Evolutionary conservation across 2,329 filamentous ascomycete species (phyloP), one percentile per base, ranked within the genome.

Genomic region (Aspergillus transmontanensis): DNA sequence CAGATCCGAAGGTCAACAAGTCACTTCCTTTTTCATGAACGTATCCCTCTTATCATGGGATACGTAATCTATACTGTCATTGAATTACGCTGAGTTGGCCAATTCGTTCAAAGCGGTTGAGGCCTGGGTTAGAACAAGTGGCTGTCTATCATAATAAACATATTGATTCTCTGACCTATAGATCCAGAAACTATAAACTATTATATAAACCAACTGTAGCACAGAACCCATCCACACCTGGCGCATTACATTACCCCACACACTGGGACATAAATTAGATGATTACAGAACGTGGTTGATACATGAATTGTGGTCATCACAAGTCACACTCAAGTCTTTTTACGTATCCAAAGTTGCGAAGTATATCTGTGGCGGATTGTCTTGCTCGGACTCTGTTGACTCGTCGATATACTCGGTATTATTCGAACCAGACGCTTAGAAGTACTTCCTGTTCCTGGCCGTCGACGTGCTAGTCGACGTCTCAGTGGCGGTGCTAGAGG

Each of bases 201-300:
- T 32, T 32, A 51, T 50, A 28, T 50, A 30, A 51, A 21, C n/a
- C 19, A 32, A 19, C 16, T 30, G 21, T 51, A n/a, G 19, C 48
- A 34, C 28, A 28, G 12, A 26, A 7, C 23, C 45, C 7, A 23
- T 36, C 30, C n/a, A 28, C 39, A 39, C 21, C 3, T 14, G 14
- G 16, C 32, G 14, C 51, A 55, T 55, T 39, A 39, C 34, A 55
- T 55, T 55, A 55, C 3, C 32, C 51, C 32, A 4, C n/a, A 26
- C 23, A 41, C 19, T 19, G 51, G 51, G 21, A 39, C n/a, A 23
- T 36, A 59, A 34, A 53, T 26, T 53, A 48, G 34, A 53, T 19
- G 46, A 58, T 58, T 59, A 59, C 57, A 53, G 46, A 39, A 59
- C 12, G 19, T 39, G 21, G 57, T 41, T 30, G 34, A 51, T 48